Evolutionary conservation across 768 basidiomycete species (phyloP).

Genomic region (Suillus bovinus): DNA sequence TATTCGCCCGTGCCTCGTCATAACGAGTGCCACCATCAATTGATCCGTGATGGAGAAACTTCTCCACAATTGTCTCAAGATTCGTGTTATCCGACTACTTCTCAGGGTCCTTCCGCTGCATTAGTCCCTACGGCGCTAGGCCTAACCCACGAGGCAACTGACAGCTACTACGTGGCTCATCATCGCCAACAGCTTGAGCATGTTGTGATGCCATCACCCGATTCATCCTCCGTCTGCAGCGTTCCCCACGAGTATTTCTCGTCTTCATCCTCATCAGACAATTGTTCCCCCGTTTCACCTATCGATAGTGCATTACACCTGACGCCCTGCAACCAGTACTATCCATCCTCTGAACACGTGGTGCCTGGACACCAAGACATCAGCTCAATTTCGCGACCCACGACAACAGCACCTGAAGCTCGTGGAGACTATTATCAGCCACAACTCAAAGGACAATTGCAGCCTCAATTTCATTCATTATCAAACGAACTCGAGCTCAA

Average conservation of each 20-base stretch:
- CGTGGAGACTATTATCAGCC: constrained; percentile 3
- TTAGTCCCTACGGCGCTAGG: background rate
- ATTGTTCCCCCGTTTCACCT: constrained; percentile 28
- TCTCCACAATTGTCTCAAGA: background rate
- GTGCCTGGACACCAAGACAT: constrained; percentile 17
- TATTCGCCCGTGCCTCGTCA: constrained; percentile 28
- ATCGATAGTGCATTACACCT: constrained; percentile 24
- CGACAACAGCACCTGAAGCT: constrained; percentile 14
- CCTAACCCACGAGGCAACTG: background rate
- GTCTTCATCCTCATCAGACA: constrained; percentile 27
- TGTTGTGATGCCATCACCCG: constrained; percentile 24
- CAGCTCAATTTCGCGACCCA: constrained; percentile 20
- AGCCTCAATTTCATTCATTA: constrained; percentile 20
- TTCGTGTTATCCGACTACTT: background rate
- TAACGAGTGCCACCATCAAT: background rate
- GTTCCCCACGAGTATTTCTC: constrained; percentile 24
- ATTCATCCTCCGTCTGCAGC: constrained; percentile 33
- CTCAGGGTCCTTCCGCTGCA: constrained; percentile 4
- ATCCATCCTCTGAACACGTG: constrained; percentile 22
- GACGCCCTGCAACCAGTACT: constrained; percentile 30
- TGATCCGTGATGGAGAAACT: constrained; percentile 2
- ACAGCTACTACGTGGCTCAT: background rate
- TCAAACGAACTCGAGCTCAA: constrained; percentile 19
- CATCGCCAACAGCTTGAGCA: constrained; percentile 27
- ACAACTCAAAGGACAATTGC: constrained; percentile 1